phyloP scores from a whole-genome alignment of 2,329 filamentous ascomycete genomes.

The Cladosporium sp. region DNA sequence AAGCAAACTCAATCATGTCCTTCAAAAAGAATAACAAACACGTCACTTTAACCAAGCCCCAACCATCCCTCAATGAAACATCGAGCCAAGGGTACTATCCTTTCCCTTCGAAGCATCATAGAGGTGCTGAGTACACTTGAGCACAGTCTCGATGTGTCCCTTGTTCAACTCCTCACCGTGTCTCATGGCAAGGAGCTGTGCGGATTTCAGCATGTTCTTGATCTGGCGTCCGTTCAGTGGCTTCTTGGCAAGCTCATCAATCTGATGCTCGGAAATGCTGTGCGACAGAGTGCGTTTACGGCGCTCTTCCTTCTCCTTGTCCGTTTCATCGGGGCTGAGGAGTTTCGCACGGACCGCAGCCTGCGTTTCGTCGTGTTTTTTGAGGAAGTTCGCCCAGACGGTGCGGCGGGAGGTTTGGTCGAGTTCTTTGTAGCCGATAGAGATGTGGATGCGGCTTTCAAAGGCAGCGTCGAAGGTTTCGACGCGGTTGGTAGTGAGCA shows the following conservation, averaged over 20 bases:
- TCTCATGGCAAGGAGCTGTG: slow-evolving; percentile 30
- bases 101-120: slow-evolving; percentile 24
- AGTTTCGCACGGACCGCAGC: slow-evolving; percentile 18
- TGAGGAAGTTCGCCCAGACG: slow-evolving; percentile 45
- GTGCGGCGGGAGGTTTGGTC: slow-evolving; percentile 32
- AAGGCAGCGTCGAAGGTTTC: slow-evolving; percentile 43
- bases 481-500: slow-evolving; percentile 44
- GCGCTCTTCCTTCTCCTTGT: slow-evolving; percentile 15
- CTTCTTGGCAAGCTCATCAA: slow-evolving; percentile 25
- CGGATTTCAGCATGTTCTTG: slow-evolving; percentile 40
- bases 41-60: no score
- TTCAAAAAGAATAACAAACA: no score
- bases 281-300: slow-evolving; percentile 24
- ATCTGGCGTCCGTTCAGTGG: slow-evolving; percentile 40
- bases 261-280: slow-evolving; percentile 27
- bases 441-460: slow-evolving; percentile 43
- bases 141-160: slow-evolving; percentile 31
- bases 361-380: slow-evolving; percentile 24
- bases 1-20: no score
- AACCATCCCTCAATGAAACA: no score
- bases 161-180: slow-evolving; percentile 23
- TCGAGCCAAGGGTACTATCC: slow-evolving; percentile 15
- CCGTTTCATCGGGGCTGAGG: background rate
- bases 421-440: slow-evolving; percentile 39
- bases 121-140: slow-evolving; percentile 31